A percentile compares a stretch with the other conserved stretches of the same genome.
Evolutionary conservation across 2,329 filamentous ascomycete species (phyloP).

Genomic region (Talaromyces sp.): DNA sequence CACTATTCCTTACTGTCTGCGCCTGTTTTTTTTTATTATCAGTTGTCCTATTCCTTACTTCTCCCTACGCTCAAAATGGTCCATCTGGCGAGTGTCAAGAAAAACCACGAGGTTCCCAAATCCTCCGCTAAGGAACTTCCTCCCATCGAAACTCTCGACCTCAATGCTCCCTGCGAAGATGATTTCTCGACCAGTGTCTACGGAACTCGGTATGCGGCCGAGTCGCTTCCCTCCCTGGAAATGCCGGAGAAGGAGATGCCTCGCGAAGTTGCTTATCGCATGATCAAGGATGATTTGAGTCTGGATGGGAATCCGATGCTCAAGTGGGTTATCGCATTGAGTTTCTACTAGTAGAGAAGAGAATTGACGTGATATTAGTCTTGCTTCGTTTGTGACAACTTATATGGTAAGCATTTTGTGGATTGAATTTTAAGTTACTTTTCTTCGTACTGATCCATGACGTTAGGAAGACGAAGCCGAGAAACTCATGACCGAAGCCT

Average conservation of each 20-base stretch:
- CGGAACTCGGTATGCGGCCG: conserved; percentile 73
- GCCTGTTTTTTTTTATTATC: not conserved
- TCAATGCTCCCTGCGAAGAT: conserved; percentile 43
- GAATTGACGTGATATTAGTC: conserved; percentile 45
- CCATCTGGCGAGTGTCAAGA: conserved; percentile 37
- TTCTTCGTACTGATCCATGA: not conserved
- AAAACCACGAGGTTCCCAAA: conserved; percentile 33
- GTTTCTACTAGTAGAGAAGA: not conserved
- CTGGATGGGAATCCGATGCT: conserved; percentile 88
- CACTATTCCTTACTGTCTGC: not conserved
- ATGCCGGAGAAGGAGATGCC: conserved; percentile 93
- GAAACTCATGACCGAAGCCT: conserved; percentile 87
- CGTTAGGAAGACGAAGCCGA: conserved; percentile 92
- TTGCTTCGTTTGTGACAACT: conserved; percentile 91
- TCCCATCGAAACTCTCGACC: conserved; percentile 44
- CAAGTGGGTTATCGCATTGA: conserved; percentile 31
- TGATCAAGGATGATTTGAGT: conserved; percentile 94
- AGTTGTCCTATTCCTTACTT: not conserved
- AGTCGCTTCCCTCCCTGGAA: conserved; percentile 74
- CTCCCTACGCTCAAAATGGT: conserved; percentile 30
- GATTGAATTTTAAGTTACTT: not conserved
- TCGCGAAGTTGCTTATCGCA: conserved; percentile 82
- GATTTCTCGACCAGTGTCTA: conserved; percentile 73
- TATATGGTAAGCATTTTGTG: conserved; percentile 65
- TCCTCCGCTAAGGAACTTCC: conserved; percentile 28